Base-by-base conservation (phyloP, 345 rosid species). In the Hypericum perforatum region DNA sequence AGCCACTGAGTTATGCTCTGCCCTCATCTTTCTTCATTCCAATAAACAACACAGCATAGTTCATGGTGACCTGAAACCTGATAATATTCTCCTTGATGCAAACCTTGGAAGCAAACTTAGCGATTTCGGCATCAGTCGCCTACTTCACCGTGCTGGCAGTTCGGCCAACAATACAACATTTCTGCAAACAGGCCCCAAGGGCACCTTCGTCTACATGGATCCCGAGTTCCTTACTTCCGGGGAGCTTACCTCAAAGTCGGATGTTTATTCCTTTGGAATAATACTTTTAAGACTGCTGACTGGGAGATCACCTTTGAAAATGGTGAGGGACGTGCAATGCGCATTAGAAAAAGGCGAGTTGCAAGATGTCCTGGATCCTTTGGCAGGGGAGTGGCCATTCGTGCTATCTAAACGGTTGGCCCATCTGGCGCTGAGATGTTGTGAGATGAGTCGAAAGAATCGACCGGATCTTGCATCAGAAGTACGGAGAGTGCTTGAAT, bases 311-410 rank as follows among this genome's bases (percentile, higher is more conserved):
- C 79, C 95, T 41, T 54, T 75, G 54, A 79, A 89, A 48, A 78
- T 89, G 60, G 50, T 63, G 48, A 85, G 74, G 61, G 95, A 83
- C 66, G 85, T 85, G 63, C 81, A 76, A 54, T 67, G 63, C 54
- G 95, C 89, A 9, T 46, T 87, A 8, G 82, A 82, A 39, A 70
- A 55, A 38, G 86, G 85, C 63, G 66, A 70, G 8, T 63, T 91
- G 69, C 77, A 72, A 62, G 53, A 44, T 54, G 70, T 81, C 32
- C 68, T 91, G 76, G 98, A 91, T 56, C 98, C 90, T 59, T 70
- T 81, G 62, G 92, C 98, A 7, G 98, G 98, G 52, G 92, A 91
- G 65, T 91, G 96, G 98, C 96, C 98, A 1, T 78, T 80, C 78
- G 78, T 80, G 61, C 84, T 77, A 70, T 95, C 95, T 7, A 84